Conservation (phyloP, 129 eudicot genomes). For the Dittrichia graveolens region DNA sequence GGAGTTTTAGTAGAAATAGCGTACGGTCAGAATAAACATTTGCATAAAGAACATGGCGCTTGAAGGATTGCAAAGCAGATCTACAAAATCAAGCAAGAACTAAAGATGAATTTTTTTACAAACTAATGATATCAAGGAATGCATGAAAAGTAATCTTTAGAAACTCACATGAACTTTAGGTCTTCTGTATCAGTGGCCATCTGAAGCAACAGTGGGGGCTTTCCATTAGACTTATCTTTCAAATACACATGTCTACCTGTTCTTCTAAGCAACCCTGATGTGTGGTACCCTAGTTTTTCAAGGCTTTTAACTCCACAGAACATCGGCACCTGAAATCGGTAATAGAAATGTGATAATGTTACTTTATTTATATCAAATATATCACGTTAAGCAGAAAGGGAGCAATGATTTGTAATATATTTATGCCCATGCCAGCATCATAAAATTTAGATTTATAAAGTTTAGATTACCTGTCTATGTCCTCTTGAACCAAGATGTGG, state of each 20-base stretch:
- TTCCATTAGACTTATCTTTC: constrained; percentile 55
- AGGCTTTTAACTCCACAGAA: constrained; percentile 67
- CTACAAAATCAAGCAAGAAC: constrained; percentile 40
- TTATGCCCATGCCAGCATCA: constrained; percentile 9
- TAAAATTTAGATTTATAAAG: too few relatives aligned
- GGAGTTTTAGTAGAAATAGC: constrained; percentile 33
- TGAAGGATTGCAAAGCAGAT: constrained; percentile 83
- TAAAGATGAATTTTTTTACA: not conserved
- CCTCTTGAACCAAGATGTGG: constrained; percentile 97
- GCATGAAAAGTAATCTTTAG: constrained; percentile 12
- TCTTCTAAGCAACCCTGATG: constrained; percentile 68
- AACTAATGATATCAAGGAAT: constrained; percentile 8
- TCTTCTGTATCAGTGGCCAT: constrained; percentile 67
- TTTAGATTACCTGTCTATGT: constrained; percentile 74
- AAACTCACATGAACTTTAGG: constrained; percentile 76
- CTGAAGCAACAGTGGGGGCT: constrained; percentile 78
- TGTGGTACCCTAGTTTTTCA: constrained; percentile 56
- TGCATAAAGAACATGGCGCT: constrained; percentile 80
- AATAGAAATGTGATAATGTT: not conserved
- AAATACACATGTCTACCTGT: constrained; percentile 79
- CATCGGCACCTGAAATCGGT: constrained; percentile 58
- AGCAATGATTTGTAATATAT: not conserved
- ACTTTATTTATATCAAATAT: too few relatives aligned
- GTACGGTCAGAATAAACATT: constrained; percentile 83
- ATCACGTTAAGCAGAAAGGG: too few relatives aligned